Conservation (phyloP, 2,329 filamentous ascomycete genomes). For the Amesomyces nigricolor region DNA sequence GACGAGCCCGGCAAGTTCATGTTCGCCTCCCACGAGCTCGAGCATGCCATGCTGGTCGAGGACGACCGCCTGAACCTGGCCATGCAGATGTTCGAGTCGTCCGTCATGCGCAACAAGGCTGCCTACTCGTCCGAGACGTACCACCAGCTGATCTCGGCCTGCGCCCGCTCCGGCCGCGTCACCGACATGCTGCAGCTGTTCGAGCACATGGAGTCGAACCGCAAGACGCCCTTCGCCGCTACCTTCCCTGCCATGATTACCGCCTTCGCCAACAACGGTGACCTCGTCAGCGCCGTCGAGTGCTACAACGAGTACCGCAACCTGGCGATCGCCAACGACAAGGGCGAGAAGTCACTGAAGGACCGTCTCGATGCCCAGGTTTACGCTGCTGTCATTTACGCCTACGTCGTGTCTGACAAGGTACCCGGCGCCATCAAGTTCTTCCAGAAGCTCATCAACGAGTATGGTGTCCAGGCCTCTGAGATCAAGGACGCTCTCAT, state of each 20-base stretch:
- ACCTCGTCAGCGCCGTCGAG: slow-evolving; percentile 82
- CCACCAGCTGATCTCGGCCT: slow-evolving; percentile 77
- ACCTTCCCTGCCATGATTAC: slow-evolving; percentile 92
- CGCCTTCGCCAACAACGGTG: slow-evolving; percentile 77
- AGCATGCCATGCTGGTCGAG: slow-evolving; percentile 78
- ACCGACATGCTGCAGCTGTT: slow-evolving; percentile 88
- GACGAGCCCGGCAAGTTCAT: slow-evolving; percentile 81
- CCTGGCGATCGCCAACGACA: slow-evolving; percentile 78
- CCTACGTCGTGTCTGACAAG: slow-evolving; percentile 78
- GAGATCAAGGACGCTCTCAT: slow-evolving; percentile 68
- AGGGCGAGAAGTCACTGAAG: slow-evolving; percentile 61
- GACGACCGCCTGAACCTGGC: slow-evolving; percentile 84
- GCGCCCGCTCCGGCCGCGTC: slow-evolving; percentile 72
- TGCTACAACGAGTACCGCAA: slow-evolving; percentile 93
- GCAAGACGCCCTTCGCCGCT: slow-evolving; percentile 67
- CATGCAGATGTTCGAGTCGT: slow-evolving; percentile 77
- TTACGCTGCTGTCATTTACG: slow-evolving; percentile 86
- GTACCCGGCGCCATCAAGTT: slow-evolving; percentile 78
- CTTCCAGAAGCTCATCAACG: slow-evolving; percentile 68
- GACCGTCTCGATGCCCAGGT: slow-evolving; percentile 75
- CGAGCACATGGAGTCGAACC: slow-evolving; percentile 80
- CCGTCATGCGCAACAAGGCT: slow-evolving; percentile 55
- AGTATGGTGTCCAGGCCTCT: slow-evolving; percentile 51
- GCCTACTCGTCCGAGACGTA: slow-evolving; percentile 79
- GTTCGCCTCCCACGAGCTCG: slow-evolving; percentile 80